Evolutionary conservation across 129 eudicot species (phyloP).

Genomic region (Flaveria trinervia): DNA sequence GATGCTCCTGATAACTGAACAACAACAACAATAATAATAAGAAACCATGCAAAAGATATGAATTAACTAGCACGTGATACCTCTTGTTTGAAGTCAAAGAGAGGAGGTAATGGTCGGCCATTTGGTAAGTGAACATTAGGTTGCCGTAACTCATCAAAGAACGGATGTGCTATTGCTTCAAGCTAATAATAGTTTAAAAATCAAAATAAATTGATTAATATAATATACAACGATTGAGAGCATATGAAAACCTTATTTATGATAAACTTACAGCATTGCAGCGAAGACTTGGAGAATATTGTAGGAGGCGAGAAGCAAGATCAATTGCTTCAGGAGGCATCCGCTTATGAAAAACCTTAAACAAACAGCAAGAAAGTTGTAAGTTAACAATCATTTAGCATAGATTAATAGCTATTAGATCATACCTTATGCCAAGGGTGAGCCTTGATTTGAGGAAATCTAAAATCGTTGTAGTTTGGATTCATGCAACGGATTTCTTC

Average conservation of each 20-base stretch:
- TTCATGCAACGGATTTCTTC: conserved; percentile 97
- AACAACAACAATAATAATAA: background rate
- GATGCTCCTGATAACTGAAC: conserved; percentile 73
- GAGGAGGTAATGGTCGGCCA: conserved; percentile 89
- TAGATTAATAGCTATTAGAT: background rate
- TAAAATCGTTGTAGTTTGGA: conserved; percentile 84
- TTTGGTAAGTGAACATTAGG: conserved; percentile 85
- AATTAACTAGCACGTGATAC: conserved; percentile 25
- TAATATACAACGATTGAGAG: background rate
- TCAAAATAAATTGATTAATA: conserved; percentile 9
- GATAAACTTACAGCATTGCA: conserved; percentile 83
- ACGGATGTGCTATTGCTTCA: conserved; percentile 93
- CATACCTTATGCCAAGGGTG: conserved; percentile 98
- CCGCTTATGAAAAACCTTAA: conserved; percentile 86
- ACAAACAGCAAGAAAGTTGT: conserved; percentile 2
- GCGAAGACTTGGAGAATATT: conserved; percentile 95
- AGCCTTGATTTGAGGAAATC: conserved; percentile 96
- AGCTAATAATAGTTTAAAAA: conserved; percentile 37
- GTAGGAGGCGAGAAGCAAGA: conserved; percentile 88
- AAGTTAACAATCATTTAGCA: background rate
- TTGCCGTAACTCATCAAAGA: conserved; percentile 90
- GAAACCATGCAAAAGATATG: background rate
- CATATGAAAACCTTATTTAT: conserved; percentile 1
- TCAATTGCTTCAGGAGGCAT: conserved; percentile 99
- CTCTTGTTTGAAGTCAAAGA: conserved; percentile 93